These are phyloP conservation scores for Microbotryum saponariae DNA, from an alignment of 1,284 basidiomycete species.

Conservation along the genomic window DNA sequence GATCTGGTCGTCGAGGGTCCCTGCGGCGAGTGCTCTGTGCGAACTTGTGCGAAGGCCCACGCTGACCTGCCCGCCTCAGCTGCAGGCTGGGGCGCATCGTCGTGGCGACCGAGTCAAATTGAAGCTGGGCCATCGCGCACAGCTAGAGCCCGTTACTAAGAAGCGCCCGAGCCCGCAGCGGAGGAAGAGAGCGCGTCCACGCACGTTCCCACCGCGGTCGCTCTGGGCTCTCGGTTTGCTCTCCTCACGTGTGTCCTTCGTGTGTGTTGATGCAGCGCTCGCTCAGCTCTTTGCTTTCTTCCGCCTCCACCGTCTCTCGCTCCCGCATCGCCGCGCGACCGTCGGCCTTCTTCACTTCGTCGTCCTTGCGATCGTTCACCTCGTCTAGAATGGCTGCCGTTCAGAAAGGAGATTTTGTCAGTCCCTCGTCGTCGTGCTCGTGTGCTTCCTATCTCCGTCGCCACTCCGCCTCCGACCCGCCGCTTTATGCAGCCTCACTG, in stretches of 20 bases:
- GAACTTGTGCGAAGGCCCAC: too few species aligned
- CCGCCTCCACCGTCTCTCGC: slow-evolving; percentile 7
- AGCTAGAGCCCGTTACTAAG: too few species aligned
- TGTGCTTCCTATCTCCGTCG: slow-evolving; percentile 2
- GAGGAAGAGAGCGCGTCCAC: not conserved
- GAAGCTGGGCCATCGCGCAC: too few species aligned
- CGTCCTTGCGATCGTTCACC: slow-evolving; percentile 10
- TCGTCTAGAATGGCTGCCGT: slow-evolving; percentile 31
- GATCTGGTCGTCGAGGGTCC: too few species aligned
- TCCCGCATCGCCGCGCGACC: not conserved
- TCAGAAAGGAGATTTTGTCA: slow-evolving; percentile 3
- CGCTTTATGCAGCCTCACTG: slow-evolving; percentile 19
- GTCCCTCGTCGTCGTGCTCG: too few species aligned
- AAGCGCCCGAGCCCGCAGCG: too few species aligned
- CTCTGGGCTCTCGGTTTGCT: not conserved
- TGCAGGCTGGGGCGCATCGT: too few species aligned
- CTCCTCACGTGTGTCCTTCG: slow-evolving; percentile 1
- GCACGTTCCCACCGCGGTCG: not conserved
- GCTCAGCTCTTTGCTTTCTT: slow-evolving; percentile 3
- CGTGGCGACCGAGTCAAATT: too few species aligned
- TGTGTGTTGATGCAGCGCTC: slow-evolving; percentile 9
- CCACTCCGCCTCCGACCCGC: slow-evolving; percentile 32
- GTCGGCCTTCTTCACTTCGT: too few species aligned
- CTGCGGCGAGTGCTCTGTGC: too few species aligned
- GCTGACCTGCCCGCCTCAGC: too few species aligned